Evolutionary conservation across 441 rosid genomes (phyloP), one percentile per base, ranked within the genome.

Genomic region (Isatis lusitanica): DNA sequence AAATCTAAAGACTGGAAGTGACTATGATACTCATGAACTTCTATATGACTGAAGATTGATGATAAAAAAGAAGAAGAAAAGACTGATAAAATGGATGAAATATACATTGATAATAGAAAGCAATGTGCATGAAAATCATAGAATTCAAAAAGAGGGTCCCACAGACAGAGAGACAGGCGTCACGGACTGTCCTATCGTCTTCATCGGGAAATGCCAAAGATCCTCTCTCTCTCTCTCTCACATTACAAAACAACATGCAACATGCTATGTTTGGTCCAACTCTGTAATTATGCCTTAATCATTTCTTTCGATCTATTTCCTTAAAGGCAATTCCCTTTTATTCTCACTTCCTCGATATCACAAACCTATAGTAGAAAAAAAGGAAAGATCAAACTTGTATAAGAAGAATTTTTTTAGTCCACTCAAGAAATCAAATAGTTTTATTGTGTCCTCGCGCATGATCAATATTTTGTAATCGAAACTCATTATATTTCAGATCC

Each of bases 181-280:
- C 97, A 90, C 94, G 94, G 97, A 86, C 88, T 77, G 89, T 89
- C 87, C 88, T 87, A 76, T 80, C 84, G 71, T 51, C n/a, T 75
- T 66, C 85, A 83, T 86, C 71, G 88, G 91, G 80, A 88, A 87
- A 65, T 82, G 83, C 77, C 58, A 43, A 63, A 63, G 61, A 52
- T 79, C 47, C 78, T 63, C 75, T 80, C 76, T 63, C 76, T 63
- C 76, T 81, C 69, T 66, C 79, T 67, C 56, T 38, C 69, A 53
- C 73, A 24, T 6, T 44, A 47, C 61, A 66, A 24, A 26, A 53
- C 56, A 71, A 59, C 66, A 77, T 76, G 71, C 84, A 61, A 70
- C 78, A 63, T 78, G 79, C 80, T 68, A 70, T 81, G 76, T 78
- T 74, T 74, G 74, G 77, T 65, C 83, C 74, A 13, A 44, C 79